These are phyloP conservation scores for Saccharomyces hybrid DNA, from an alignment of 1,139 yeast genomes.

Conservation along the genomic window DNA sequence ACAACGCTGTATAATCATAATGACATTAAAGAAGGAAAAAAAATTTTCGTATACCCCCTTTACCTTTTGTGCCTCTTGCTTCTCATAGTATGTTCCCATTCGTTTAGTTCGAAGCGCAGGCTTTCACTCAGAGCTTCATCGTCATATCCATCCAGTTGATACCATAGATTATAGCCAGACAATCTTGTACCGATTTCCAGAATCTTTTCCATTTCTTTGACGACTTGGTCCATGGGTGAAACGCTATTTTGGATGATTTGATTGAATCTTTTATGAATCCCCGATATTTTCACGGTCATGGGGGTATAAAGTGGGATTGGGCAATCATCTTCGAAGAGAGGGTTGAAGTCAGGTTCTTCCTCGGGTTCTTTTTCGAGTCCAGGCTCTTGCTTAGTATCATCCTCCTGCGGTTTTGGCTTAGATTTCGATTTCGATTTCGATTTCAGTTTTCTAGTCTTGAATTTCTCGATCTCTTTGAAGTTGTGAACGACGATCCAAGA, in stretches of 20 bases:
- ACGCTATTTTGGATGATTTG: constrained; percentile 70
- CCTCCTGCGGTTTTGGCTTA: constrained; percentile 10
- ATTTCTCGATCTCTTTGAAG: constrained; percentile 20
- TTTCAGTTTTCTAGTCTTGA: constrained; percentile 18
- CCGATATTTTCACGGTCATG: constrained; percentile 54
- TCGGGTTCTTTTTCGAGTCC: constrained; percentile 7
- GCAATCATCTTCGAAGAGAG: constrained; percentile 24
- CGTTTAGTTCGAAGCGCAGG: constrained; percentile 32
- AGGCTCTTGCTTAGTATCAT: constrained; percentile 11
- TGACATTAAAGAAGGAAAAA: background rate
- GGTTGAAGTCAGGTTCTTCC: constrained; percentile 2
- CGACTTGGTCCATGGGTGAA: constrained; percentile 48
- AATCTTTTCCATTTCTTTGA: constrained; percentile 53
- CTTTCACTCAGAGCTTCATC: constrained; percentile 45
- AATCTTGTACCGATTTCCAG: constrained; percentile 55
- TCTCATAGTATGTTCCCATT: constrained; percentile 36
- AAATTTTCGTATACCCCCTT: background rate
- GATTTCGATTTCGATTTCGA: constrained; percentile 9
- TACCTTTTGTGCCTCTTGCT: constrained; percentile 33
- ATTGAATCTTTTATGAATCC: constrained; percentile 57
- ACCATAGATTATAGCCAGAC: constrained; percentile 68
- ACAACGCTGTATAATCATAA: background rate
- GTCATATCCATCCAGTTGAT: constrained; percentile 71
- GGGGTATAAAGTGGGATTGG: constrained; percentile 51
- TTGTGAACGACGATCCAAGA: constrained; percentile 32